phyloP scores from a whole-genome alignment of 2,329 filamentous ascomycete species.

The Didymellaceae sp. region DNA sequence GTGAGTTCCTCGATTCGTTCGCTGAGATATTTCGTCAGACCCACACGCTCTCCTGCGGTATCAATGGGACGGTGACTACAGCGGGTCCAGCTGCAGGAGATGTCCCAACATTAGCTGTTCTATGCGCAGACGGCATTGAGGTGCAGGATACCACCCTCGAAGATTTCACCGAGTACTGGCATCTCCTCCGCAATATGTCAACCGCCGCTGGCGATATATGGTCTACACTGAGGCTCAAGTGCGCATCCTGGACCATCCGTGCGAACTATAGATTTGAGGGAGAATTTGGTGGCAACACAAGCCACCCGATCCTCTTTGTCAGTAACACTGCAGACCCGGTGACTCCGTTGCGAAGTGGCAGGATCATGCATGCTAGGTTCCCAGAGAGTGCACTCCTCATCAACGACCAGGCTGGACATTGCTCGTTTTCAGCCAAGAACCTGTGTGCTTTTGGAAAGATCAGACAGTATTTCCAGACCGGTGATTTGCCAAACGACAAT shows the following conservation, averaged over 20 bases:
- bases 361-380: constrained; percentile 50
- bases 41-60: constrained; percentile 39
- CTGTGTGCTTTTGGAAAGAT: constrained; percentile 45
- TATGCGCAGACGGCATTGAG: constrained; percentile 52
- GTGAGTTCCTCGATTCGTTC: constrained; percentile 21
- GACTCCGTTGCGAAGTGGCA: constrained; percentile 59
- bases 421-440: constrained; percentile 47
- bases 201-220: constrained; percentile 49
- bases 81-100: constrained; percentile 5
- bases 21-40: constrained; percentile 24
- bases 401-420: constrained; percentile 56
- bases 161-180: constrained; percentile 45
- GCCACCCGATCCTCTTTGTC: constrained; percentile 64
- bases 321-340: constrained; percentile 66
- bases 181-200: constrained; percentile 41
- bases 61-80: constrained; percentile 25
- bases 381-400: constrained; percentile 54
- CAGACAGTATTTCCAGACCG: constrained; percentile 50
- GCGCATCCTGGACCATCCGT: constrained; percentile 48
- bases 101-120: constrained; percentile 35
- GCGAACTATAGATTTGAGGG: constrained; percentile 44
- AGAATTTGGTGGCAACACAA: constrained; percentile 49
- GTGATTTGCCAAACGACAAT: constrained; percentile 53
- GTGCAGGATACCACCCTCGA: constrained; percentile 32
- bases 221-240: constrained; percentile 47